Conservation (phyloP, 345 rosid species). For the Brassica nigra region DNA sequence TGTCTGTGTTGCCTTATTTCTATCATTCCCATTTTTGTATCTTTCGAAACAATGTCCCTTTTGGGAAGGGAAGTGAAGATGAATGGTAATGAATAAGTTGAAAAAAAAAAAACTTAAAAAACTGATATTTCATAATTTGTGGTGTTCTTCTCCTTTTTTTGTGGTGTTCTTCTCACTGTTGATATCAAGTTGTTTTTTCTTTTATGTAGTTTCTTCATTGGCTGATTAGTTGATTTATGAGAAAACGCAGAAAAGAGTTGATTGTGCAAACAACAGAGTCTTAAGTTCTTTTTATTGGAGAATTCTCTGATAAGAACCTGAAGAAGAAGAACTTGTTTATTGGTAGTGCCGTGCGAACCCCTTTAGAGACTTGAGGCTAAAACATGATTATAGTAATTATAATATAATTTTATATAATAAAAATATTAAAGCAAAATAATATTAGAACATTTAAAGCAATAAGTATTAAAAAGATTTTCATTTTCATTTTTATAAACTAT, state of each 20-base stretch:
- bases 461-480: too few species aligned
- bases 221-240: neutral
- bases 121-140: neutral
- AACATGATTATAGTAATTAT: too few species aligned
- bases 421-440: too few species aligned
- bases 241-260: neutral
- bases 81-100: too few species aligned
- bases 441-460: too few species aligned
- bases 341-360: neutral
- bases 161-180: neutral
- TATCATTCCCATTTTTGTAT: too few species aligned
- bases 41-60: too few species aligned
- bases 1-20: too few species aligned
- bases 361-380: too few species aligned
- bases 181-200: slow-evolving; percentile 22
- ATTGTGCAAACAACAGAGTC: neutral
- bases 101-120: neutral
- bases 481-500: too few species aligned
- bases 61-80: too few species aligned
- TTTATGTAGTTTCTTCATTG: neutral
- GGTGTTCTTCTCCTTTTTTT: neutral
- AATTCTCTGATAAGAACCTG: slow-evolving; percentile 8
- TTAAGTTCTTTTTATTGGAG: neutral
- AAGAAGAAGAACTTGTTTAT: slow-evolving; percentile 1
- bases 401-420: too few species aligned